Percentiles rank a stretch among this genome's conserved stretches.
These are phyloP conservation scores for Skeletonema costatum DNA, from an alignment of 108 stramenopile species.

Conservation along the genomic window DNA sequence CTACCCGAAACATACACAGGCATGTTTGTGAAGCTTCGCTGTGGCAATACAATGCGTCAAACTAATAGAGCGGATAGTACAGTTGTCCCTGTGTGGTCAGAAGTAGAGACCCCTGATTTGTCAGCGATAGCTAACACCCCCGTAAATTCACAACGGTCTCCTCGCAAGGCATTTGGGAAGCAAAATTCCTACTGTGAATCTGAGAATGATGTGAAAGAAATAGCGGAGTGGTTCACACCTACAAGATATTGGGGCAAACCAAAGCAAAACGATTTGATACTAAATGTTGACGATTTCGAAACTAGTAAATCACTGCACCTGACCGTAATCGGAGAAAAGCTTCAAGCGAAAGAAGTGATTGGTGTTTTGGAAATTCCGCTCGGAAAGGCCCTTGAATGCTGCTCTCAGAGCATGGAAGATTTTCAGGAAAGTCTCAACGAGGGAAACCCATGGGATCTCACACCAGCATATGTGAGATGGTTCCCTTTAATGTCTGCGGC, in stretches of 20 bases:
- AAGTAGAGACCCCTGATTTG: constrained; percentile 18
- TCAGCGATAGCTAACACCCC: background rate
- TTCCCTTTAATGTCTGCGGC: constrained; percentile 76
- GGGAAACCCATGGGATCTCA: background rate
- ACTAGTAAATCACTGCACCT: constrained; percentile 80
- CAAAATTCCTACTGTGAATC: background rate
- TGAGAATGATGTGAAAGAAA: constrained; percentile 18
- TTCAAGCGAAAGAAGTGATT: constrained; percentile 71
- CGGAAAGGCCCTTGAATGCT: constrained; percentile 69
- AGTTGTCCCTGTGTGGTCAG: constrained; percentile 70
- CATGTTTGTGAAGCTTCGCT: constrained; percentile 76
- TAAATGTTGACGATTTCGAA: constrained; percentile 81
- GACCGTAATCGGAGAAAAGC: constrained; percentile 72
- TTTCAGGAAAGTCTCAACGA: constrained; percentile 7
- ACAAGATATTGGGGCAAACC: constrained; percentile 40
- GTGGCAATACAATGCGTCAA: constrained; percentile 49
- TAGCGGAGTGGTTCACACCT: constrained; percentile 39
- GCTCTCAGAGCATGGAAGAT: constrained; percentile 55
- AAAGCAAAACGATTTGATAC: constrained; percentile 59
- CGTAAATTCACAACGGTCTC: background rate
- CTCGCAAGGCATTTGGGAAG: background rate
- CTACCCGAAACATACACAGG: constrained; percentile 72
- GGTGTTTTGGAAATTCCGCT: constrained; percentile 80
- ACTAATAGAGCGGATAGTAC: constrained; percentile 70
- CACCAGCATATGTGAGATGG: constrained; percentile 69